These are phyloP conservation scores for Fraxinus ornus DNA, from an alignment of 305 asterid species.

Conservation along the genomic window DNA sequence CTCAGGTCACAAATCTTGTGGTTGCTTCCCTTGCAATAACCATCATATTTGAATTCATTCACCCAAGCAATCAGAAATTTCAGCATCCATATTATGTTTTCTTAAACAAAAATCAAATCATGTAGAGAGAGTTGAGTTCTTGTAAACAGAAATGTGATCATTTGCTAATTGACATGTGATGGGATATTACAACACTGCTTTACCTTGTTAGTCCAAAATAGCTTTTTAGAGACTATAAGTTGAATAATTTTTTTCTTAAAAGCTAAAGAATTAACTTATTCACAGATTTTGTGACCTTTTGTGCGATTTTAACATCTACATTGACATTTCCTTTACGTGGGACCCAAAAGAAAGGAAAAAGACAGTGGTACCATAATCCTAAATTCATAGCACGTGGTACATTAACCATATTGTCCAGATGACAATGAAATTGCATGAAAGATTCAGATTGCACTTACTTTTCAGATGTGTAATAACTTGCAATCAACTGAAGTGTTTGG, in stretches of 20 bases:
- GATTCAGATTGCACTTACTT: background rate
- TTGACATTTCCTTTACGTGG: too few species aligned
- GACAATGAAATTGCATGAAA: background rate
- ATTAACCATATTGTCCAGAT: background rate
- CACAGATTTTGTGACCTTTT: too few species aligned
- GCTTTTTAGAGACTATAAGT: background rate
- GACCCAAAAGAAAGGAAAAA: background rate
- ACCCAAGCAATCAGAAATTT: background rate
- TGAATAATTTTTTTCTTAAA: background rate
- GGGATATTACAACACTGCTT: background rate
- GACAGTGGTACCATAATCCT: background rate
- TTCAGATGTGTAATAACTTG: background rate
- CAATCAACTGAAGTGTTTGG: background rate
- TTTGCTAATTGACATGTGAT: background rate
- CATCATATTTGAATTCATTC: constrained; percentile 29
- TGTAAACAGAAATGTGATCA: background rate
- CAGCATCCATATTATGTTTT: background rate
- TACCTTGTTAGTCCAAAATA: background rate
- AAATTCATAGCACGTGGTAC: background rate
- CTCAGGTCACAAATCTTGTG: constrained; percentile 53
- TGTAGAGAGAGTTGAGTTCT: background rate
- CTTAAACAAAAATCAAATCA: background rate
- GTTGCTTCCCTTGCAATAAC: constrained; percentile 78
- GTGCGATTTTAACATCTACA: too few species aligned
- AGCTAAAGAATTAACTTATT: too few species aligned